Base-by-base conservation (phyloP, 768 basidiomycete species). In the Tricholomella constricta region DNA sequence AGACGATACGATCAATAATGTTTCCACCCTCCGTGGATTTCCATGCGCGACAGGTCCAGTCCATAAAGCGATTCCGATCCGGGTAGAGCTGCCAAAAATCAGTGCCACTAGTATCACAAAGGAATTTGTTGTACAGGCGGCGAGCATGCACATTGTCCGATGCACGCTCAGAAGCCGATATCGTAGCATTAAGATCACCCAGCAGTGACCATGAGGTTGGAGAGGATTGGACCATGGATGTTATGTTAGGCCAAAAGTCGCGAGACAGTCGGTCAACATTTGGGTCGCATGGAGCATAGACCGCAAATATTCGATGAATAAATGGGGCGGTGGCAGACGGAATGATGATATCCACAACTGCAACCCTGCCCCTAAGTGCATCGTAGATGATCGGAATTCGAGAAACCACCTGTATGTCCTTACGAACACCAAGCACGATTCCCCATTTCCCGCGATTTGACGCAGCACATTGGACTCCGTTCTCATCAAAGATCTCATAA, bases 1-100 rank as follows among this genome's bases (percentile, higher is more conserved):
- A 27, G 5, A 58, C 62, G 1, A 64, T 45, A 4, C 58, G 40
- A 35, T 65, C 59, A 15, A 65, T 67, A 19, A 67, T 67, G 50
- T 54, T 63, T 3, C 64, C 60, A 9, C 48, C 49, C 3, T 48
- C 53, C 4, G 27, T 42, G 0, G 34, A 41, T 14, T 38, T 27
- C 41, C 49, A 49, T 15, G 32, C 52, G 2, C 43, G 36, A 19
- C 48, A 52, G 1, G 58, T 64, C 61, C 56, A 64, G 27, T 64
- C 58, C 1, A 41, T 25, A 31, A 35, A 27, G 14, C 48, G 52
- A n/a, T 50, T 49, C 2, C 55, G 25, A 25, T 61, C 54, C 4
- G 45, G 47, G 35, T 25, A 22, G 4, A 23, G 23, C 35, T 54
- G 52, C 60, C 58, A 64, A 9, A 64, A 34, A 42, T 65, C 63